Conservation (phyloP, 139 green algal genomes). For the Ostreobium quekettii region DNA sequence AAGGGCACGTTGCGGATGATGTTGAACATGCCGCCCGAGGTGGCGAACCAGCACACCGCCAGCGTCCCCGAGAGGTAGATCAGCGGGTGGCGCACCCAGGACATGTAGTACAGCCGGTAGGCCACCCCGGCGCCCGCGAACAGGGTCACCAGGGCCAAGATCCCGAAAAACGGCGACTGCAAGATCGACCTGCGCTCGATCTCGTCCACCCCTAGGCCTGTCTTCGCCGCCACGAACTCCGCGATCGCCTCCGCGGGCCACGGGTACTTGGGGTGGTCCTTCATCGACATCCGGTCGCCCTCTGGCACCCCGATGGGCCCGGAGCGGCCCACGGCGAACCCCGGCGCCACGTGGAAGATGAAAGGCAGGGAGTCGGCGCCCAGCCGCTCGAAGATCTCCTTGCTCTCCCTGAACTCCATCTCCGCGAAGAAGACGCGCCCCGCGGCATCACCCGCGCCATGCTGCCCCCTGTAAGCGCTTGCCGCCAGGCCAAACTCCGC, state of each 20-base stretch:
- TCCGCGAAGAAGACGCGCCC: conserved; percentile 48
- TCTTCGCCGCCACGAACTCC: conserved; percentile 22
- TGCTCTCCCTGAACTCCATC: conserved; percentile 34
- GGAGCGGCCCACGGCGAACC: conserved; percentile 16
- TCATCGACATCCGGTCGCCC: conserved; percentile 28
- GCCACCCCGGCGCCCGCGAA: not conserved
- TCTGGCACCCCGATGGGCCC: conserved; percentile 31
- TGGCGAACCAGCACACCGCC: conserved; percentile 31
- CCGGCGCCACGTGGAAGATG: conserved; percentile 35
- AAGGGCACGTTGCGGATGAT: conserved; percentile 81
- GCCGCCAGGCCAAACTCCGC: conserved; percentile 9
- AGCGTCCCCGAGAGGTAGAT: conserved; percentile 12
- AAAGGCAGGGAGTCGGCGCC: conserved; percentile 47
- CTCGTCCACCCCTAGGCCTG: conserved; percentile 6
- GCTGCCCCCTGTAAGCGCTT: conserved; percentile 4
- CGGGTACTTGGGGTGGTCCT: conserved; percentile 29
- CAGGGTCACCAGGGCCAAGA: conserved; percentile 10
- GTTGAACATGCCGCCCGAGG: conserved; percentile 76
- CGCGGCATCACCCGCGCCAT: not conserved
- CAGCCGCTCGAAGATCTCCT: conserved; percentile 40
- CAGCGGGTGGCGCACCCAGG: conserved; percentile 13
- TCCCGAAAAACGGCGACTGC: not conserved
- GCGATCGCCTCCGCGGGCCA: conserved; percentile 52
- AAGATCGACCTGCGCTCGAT: not conserved
- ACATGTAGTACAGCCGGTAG: conserved; percentile 17